Base-by-base conservation (phyloP, 2,329 filamentous ascomycete genomes). In the Ophiostoma novo-ulmi region DNA sequence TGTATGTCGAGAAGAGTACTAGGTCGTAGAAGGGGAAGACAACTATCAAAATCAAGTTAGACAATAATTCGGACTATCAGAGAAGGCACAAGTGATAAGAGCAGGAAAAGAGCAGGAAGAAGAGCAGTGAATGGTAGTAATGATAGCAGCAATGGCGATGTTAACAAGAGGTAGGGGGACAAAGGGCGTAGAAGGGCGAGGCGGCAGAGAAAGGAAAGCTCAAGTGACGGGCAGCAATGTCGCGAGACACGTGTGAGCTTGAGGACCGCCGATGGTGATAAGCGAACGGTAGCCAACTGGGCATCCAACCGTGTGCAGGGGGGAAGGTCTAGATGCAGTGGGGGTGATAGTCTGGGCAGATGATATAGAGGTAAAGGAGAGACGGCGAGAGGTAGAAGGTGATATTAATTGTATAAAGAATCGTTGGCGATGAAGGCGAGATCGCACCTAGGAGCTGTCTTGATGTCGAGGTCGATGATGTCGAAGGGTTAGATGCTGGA, bases 371-470 rank as follows among this genome's bases (percentile, higher is more conserved):
- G 35, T 39, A 61, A 7, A 26, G 17, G 11, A 14, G 20, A 22
- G 63, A 8, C 36, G 35, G 20, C 22, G 14, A 35, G 52, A 65
- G 35, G 17, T 26, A 48, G 48, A 64, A 35, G 22, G 31, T 63
- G 52, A 41, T 17, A 64, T 17, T 20, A 8, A 44, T 44, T 20
- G 7, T 8, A 5, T 20, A 20, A 3, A n/a, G 17, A 20, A 48
- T 48, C 7, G 63, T 61, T 31, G 63, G 52, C 52, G 41, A 26
- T 39, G 38, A 65, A 44, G 48, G 52, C 36, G 44, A 61, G 38
- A 36, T 70, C 69, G 48, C 64, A 65, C 69, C 63, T 65, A 41
- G 63, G 26, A 64, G 63, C 63, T 39, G 31, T 64, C 35, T 31
- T n/a, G 14, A 20, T 48, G 44, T 8, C 17, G 44, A 13, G 11